Conservation (phyloP, 2,329 filamentous ascomycete genomes). For the Neophaeococcomyces mojaviensis region DNA sequence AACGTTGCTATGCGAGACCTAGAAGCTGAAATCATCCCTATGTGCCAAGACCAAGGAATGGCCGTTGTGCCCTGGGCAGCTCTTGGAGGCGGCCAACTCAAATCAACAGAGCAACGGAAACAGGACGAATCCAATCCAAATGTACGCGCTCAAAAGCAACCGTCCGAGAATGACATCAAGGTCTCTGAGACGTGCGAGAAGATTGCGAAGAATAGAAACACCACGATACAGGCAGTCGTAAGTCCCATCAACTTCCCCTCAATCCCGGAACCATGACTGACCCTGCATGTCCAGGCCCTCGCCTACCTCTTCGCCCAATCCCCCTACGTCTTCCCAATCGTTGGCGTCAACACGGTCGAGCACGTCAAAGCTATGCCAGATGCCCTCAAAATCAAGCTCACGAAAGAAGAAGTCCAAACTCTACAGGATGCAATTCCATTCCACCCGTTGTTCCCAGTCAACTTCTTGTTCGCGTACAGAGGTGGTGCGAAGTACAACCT, state of each 20-base stretch:
- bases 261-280: too few relatives aligned
- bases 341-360: constrained; percentile 47
- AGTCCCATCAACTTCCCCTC: too few relatives aligned
- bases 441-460: constrained; percentile 48
- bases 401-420: constrained; percentile 44
- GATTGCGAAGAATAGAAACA: constrained; percentile 10
- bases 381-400: constrained; percentile 44
- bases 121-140: constrained; percentile 20
- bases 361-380: constrained; percentile 50
- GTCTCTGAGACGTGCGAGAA: constrained; percentile 15
- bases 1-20: constrained; percentile 55
- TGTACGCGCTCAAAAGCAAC: constrained; percentile 13
- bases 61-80: constrained; percentile 49
- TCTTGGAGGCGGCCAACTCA: constrained; percentile 46
- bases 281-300: too few relatives aligned
- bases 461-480: not conserved
- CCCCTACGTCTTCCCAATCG: constrained; percentile 46
- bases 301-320: constrained; percentile 47
- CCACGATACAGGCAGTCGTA: constrained; percentile 10
- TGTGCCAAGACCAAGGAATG: constrained; percentile 56
- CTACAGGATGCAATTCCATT: constrained; percentile 49
- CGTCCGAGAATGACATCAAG: constrained; percentile 8
- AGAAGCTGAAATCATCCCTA: constrained; percentile 60
- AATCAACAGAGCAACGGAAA: constrained; percentile 33
- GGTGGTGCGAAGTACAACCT: constrained; percentile 1